Evolutionary conservation across 768 basidiomycete genomes (phyloP).

Genomic region (Amanita thiersii): DNA sequence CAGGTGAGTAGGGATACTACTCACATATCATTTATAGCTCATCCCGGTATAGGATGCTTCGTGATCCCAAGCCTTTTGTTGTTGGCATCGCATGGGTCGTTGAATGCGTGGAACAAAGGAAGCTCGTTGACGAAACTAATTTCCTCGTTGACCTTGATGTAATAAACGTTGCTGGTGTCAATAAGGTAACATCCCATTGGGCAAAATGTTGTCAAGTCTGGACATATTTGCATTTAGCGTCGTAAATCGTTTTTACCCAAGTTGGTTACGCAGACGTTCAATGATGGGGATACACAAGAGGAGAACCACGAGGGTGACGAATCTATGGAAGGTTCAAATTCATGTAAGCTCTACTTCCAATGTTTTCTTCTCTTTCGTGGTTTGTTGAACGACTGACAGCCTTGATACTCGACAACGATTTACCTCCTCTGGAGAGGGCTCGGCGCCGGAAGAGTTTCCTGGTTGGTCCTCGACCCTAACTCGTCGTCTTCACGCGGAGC

Average conservation of each 20-base stretch:
- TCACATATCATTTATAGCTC: not conserved
- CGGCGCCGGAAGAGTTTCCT: constrained; percentile 38
- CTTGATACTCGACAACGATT: constrained; percentile 38
- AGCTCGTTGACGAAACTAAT: constrained; percentile 52
- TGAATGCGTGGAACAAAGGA: constrained; percentile 67
- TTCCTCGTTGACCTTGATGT: constrained; percentile 61
- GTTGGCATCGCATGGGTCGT: constrained; percentile 90
- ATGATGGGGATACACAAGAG: constrained; percentile 17
- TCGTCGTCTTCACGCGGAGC: not conserved
- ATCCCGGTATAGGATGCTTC: constrained; percentile 35
- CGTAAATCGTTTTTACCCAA: constrained; percentile 71
- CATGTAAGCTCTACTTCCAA: constrained; percentile 24
- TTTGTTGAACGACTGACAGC: constrained; percentile 21
- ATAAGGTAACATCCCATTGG: constrained; percentile 40
- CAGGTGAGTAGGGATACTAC: constrained; percentile 33
- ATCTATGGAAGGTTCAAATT: constrained; percentile 36
- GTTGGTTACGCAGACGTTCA: constrained; percentile 30
- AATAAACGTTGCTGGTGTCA: constrained; percentile 47
- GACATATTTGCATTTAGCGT: constrained; percentile 33
- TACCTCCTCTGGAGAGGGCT: constrained; percentile 67
- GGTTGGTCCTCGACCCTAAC: constrained; percentile 20
- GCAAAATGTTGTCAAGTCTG: not conserved
- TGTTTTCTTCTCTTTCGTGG: constrained; percentile 10
- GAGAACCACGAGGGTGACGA: constrained; percentile 23
- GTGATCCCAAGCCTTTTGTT: constrained; percentile 63